Evolutionary conservation across 495 filamentous ascomycete genomes (phyloP), one percentile per base, ranked within the genome.

Genomic region (Geoglossum glabrum): DNA sequence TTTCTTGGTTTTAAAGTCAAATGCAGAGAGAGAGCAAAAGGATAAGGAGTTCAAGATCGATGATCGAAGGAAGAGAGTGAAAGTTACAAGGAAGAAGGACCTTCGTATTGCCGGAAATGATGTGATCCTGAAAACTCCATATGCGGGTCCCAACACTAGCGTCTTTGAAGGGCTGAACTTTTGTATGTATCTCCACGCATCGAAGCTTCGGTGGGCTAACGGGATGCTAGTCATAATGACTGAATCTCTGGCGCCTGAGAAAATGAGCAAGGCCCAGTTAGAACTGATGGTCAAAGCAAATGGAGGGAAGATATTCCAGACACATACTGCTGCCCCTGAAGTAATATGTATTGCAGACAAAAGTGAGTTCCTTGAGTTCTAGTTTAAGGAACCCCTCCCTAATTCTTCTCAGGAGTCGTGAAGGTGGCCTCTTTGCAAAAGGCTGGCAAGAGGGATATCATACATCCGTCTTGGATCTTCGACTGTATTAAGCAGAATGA

Each of bases 241-340:
- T 4, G 82, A 84, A 40, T 73, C 76, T 6, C 63, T 66, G 13
- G 62, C 68, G 13, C 79, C 79, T 8, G 64, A 70, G 17, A 90
- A 87, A 70, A 85, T 79, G 64, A 73, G 76, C 30, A 97, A 96
- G 65, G 72, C 76, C 0, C 81, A 90, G 54, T 69, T 97, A n/a
- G 90, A 97, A 66, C 75, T 81, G 45, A 72, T 97, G 0, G 78
- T 96, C 63, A 97, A 96, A 67, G 74, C 80, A 23, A 79, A 97
- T 57, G 93, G 92, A 25, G 92, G 89, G n/a, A 79, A 72, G 38
- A 77, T 95, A 46, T 83, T 81, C 46, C 88, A 95, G 65, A 80
- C 78, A 8, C 76, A 86, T 27, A 80, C 69, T 49, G 76, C 81
- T 11, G 74, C 70, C 17, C 67, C 76, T 3, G 69, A 73, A 43